Percentiles rank a stretch among this genome's conserved stretches.
Evolutionary conservation across 2,329 filamentous ascomycete genomes (phyloP).

Genomic region (Penicillium sp.): DNA sequence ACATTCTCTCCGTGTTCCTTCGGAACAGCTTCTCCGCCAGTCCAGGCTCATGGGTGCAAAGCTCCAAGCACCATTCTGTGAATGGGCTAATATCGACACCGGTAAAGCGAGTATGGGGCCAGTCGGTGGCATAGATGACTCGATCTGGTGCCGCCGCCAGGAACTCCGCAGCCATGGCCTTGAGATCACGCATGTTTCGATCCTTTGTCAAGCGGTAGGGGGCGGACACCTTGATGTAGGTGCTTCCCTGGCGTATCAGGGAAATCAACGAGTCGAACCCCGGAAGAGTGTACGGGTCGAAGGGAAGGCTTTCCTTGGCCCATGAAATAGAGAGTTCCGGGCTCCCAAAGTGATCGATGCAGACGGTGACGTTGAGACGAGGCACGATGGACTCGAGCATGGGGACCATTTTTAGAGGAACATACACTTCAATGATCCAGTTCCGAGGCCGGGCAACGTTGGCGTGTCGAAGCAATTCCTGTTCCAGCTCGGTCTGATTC

Average conservation of each 20-base stretch:
- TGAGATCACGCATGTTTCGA: constrained; percentile 43
- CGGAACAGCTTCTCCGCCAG: constrained; percentile 51
- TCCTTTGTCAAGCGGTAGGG: constrained; percentile 52
- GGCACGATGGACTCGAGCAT: constrained; percentile 49
- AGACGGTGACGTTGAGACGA: constrained; percentile 49
- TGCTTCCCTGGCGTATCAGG: constrained; percentile 46
- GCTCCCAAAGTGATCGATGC: constrained; percentile 57
- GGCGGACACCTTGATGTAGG: constrained; percentile 56
- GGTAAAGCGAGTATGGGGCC: constrained; percentile 60
- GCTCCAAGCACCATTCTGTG: constrained; percentile 50
- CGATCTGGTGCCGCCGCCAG: constrained; percentile 43
- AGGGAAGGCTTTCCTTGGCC: constrained; percentile 12
- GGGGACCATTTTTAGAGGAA: constrained; percentile 49
- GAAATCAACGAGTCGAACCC: constrained; percentile 49
- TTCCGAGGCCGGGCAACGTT: constrained; percentile 46
- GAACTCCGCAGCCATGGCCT: constrained; percentile 49
- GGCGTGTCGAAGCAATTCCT: constrained; percentile 47
- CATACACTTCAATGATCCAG: constrained; percentile 58
- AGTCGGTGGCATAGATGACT: constrained; percentile 58
- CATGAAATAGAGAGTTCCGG: constrained; percentile 35
- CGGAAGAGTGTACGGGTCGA: constrained; percentile 44
- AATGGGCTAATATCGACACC: constrained; percentile 53
- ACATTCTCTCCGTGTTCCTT: constrained; percentile 53
- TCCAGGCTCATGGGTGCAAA: constrained; percentile 46
- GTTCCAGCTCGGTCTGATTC: constrained; percentile 39